Percentiles rank a stretch among this genome's conserved stretches.
Conservation (phyloP, 306 rosid species). For the Gleditsia sinensis region DNA sequence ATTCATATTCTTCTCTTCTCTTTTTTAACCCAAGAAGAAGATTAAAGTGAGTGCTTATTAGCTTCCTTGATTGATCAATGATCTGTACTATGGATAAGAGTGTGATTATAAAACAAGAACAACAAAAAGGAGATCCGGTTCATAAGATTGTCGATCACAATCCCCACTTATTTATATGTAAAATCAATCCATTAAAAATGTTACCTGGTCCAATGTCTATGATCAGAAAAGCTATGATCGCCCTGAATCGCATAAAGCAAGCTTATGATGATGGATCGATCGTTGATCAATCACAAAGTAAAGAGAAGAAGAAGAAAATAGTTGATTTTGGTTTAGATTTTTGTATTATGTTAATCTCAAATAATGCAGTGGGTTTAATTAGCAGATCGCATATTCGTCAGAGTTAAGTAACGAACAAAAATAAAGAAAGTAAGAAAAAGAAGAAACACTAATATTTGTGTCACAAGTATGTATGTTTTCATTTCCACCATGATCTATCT, state of each 20-base stretch:
- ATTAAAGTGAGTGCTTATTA: background rate
- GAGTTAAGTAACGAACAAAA: background rate
- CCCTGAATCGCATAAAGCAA: slow-evolving; percentile 3
- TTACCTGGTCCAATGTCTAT: background rate
- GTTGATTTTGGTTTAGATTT: background rate
- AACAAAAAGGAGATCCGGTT: background rate
- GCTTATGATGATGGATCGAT: background rate
- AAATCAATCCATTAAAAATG: background rate
- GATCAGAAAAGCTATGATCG: slow-evolving; percentile 21
- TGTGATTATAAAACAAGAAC: background rate
- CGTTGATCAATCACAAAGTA: background rate
- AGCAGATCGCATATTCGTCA: slow-evolving; percentile 6
- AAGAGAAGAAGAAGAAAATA: background rate
- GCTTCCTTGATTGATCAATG: background rate
- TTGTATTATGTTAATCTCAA: too few species aligned
- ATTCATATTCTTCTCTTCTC: background rate
- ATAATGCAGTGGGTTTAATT: background rate
- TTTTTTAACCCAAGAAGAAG: background rate
- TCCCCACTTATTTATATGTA: background rate
- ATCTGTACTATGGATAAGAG: slow-evolving; percentile 12
- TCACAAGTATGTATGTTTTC: background rate
- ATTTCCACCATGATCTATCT: background rate
- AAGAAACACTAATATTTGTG: background rate
- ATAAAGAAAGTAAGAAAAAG: background rate
- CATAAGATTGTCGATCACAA: slow-evolving; percentile 8